Base-by-base conservation (phyloP, 1,284 basidiomycete species). In the Ceratobasidium sp. region DNA sequence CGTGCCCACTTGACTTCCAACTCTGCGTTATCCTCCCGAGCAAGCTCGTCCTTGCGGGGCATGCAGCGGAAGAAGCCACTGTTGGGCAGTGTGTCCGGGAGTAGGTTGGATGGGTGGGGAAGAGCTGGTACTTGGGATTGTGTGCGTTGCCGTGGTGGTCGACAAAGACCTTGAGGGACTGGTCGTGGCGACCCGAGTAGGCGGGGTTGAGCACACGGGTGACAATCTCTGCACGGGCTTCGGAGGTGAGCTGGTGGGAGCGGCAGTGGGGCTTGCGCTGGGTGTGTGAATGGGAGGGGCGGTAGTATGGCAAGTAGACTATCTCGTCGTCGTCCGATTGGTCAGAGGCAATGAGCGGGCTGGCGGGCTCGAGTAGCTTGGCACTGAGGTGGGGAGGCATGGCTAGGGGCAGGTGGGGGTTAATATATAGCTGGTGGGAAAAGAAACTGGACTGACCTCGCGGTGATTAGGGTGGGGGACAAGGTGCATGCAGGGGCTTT, bases 61-160 rank as follows among this genome's bases (percentile, higher is more conserved):
- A 66, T 49, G n/a, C 47, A 32, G 28, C 47, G 62, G 62, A 52
- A 66, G 30, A 63, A 63, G 1, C 59, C 46, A 18, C 28, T 18
- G 61, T 38, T 28, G 18, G n/a, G 63, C 30, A 21, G 21, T 23
- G 7, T 11, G 35, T 11, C 11, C 11, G 55, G 55, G 55, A 38
- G 11, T 26, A 26, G 52, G n/a, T 16, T 8, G 32, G 66, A 14
- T 58, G 44, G 38, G 66, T 38, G 66, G 66, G 66, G 66, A 69
- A 70, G 26, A 70, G 23, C 43, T 49, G 54, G 66, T 58, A 70
- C 54, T 58, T 54, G 7, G 66, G 66, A 43, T 70, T 43, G 23
- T 70, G 66, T 9, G 41, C 55, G 41, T 58, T 28, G 41, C 66
- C 54, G 43, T 58, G 47, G 54, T 21, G 38, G 54, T 70, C 54